A percentile compares a stretch with the other conserved stretches of the same genome.
These are phyloP conservation scores for Rubus parviflorus DNA, from an alignment of 306 rosid species.

Conservation along the genomic window DNA sequence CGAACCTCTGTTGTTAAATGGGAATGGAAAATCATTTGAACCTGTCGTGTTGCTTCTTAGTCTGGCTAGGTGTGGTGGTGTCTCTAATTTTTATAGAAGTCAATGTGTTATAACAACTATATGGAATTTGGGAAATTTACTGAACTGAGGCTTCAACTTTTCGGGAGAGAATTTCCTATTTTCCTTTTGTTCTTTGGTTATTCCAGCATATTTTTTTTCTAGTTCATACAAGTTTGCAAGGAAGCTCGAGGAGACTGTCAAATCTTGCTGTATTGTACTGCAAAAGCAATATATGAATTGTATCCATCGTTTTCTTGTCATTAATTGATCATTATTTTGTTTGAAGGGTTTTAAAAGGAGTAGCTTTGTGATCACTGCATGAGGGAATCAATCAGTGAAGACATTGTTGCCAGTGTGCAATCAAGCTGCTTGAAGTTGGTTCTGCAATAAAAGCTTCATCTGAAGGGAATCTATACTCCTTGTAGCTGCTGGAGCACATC, in stretches of 20 bases:
- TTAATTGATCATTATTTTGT: background rate
- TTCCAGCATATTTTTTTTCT: background rate
- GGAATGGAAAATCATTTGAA: too few species aligned
- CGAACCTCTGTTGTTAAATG: background rate
- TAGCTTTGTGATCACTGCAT: background rate
- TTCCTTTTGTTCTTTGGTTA: background rate
- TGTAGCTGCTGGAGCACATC: background rate
- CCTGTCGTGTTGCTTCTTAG: background rate
- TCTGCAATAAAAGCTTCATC: background rate
- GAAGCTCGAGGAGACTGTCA: background rate
- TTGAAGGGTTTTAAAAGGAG: background rate
- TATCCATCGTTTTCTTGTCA: background rate
- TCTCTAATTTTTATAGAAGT: background rate
- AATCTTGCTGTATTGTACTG: background rate
- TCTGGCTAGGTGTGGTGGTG: background rate
- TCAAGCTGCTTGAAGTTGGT: background rate
- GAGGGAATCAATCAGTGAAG: background rate
- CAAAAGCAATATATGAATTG: background rate
- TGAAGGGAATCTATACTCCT: background rate
- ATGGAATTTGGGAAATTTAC: background rate
- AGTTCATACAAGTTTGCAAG: background rate
- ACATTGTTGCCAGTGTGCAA: background rate
- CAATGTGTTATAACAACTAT: background rate
- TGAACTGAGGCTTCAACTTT: background rate
- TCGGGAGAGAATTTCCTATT: background rate